These are phyloP conservation scores for Hymenoscyphus occultus DNA, from an alignment of 2,329 filamentous ascomycete species.

Conservation along the genomic window DNA sequence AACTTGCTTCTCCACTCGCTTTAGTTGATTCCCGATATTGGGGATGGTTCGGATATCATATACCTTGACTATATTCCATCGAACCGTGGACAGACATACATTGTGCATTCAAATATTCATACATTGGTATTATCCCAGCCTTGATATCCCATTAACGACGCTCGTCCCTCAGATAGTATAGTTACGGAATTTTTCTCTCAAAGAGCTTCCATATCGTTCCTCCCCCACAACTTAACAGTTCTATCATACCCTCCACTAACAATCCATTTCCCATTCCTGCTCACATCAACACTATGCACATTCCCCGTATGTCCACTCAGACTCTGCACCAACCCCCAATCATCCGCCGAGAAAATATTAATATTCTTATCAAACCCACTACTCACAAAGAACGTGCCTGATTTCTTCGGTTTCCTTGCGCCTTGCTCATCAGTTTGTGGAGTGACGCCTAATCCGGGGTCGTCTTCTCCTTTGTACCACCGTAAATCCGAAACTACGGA, in stretches of 20 bases:
- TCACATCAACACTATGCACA: constrained; percentile 87
- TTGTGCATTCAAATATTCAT: not conserved
- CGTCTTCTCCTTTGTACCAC: constrained; percentile 89
- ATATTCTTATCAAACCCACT: constrained; percentile 93
- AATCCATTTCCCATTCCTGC: constrained; percentile 83
- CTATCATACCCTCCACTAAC: constrained; percentile 91
- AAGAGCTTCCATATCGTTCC: constrained; percentile 64
- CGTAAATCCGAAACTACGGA: constrained; percentile 89
- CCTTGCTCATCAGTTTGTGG: constrained; percentile 64
- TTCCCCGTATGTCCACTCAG: constrained; percentile 89
- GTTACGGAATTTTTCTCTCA: not conserved
- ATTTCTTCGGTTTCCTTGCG: constrained; percentile 71
- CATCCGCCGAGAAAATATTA: constrained; percentile 93
- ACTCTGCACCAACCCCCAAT: constrained; percentile 87
- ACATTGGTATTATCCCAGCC: not conserved
- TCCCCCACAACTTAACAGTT: constrained; percentile 93
- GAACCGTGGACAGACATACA: too few species aligned
- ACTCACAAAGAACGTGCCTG: constrained; percentile 86
- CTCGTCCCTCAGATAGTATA: not conserved
- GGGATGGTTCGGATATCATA: too few species aligned
- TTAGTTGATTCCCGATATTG: too few species aligned
- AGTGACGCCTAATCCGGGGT: constrained; percentile 59
- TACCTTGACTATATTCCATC: too few species aligned
- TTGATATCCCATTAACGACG: not conserved
- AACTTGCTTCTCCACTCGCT: too few species aligned